Conservation (phyloP, 257 asterid genomes). For the Solanum acaule region DNA sequence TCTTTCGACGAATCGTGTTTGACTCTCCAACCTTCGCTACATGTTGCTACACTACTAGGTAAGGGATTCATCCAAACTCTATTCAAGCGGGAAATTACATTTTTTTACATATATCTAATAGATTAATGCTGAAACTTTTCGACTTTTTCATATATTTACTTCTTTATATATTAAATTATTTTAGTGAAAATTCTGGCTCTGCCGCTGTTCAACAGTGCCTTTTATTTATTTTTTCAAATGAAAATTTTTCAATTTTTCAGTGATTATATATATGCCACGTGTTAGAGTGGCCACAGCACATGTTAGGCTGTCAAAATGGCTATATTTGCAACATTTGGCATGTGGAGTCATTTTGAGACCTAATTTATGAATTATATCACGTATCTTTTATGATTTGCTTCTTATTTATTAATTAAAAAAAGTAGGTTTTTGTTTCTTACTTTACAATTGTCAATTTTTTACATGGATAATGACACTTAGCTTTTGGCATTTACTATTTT, state of each 20-base stretch:
- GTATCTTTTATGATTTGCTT: constrained; percentile 33
- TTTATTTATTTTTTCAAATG: not conserved
- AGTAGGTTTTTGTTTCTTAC: not conserved
- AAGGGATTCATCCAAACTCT: too few species aligned
- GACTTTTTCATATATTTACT: not conserved
- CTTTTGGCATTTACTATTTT: not conserved
- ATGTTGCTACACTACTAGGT: not conserved
- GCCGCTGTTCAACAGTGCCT: accelerated
- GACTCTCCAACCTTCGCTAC: not conserved
- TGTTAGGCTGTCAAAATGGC: not conserved
- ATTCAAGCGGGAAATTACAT: not conserved
- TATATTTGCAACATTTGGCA: constrained; percentile 35
- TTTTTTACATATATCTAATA: too few species aligned
- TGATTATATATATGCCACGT: not conserved
- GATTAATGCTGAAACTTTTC: accelerated
- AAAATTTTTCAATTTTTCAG: not conserved
- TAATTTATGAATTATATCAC: constrained; percentile 30
- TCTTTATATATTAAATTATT: too few species aligned
- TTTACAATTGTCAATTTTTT: not conserved
- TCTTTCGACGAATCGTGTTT: too few species aligned
- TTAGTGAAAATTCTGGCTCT: accelerated
- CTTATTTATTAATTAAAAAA: not conserved
- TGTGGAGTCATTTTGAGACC: constrained; percentile 12
- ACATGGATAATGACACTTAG: not conserved
- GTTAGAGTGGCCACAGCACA: not conserved